Conservation (phyloP, 768 basidiomycete genomes). For the Suillus occidentalis region DNA sequence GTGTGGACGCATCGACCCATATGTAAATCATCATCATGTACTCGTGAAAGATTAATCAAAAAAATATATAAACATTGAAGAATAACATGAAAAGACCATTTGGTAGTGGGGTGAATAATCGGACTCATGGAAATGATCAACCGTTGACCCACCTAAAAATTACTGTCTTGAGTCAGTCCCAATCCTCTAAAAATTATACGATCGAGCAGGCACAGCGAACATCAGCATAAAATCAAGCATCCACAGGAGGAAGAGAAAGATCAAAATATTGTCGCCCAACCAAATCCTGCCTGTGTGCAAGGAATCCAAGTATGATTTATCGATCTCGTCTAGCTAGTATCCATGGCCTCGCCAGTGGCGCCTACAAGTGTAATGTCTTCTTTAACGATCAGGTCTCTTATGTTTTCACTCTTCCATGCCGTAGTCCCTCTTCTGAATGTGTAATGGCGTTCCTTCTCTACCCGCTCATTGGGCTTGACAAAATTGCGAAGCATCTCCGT, state of each 20-base stretch:
- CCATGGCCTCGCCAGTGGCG: constrained; percentile 67
- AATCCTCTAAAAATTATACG: not conserved
- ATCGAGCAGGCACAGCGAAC: not conserved
- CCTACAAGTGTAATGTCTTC: constrained; percentile 62
- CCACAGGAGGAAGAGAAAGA: not conserved
- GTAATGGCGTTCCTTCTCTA: constrained; percentile 67
- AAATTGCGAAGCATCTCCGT: constrained; percentile 96
- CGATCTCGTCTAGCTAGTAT: constrained; percentile 55
- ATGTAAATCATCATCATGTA: not conserved
- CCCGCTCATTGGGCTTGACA: constrained; percentile 86
- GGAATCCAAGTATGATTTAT: constrained; percentile 3
- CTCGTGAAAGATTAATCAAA: too few species aligned
- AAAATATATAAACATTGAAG: too few species aligned
- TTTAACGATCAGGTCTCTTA: constrained; percentile 68
- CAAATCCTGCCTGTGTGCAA: not conserved
- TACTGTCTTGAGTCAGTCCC: not conserved
- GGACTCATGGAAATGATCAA: not conserved
- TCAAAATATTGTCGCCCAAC: not conserved
- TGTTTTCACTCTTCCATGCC: constrained; percentile 79
- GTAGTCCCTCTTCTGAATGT: constrained; percentile 86
- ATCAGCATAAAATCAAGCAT: not conserved
- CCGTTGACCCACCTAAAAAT: not conserved
- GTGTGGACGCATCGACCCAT: not conserved
- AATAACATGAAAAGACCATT: not conserved
- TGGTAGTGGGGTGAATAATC: not conserved